These are phyloP conservation scores for Talaromyces sp. DNA, from an alignment of 2,329 filamentous ascomycete genomes.

Conservation along the genomic window DNA sequence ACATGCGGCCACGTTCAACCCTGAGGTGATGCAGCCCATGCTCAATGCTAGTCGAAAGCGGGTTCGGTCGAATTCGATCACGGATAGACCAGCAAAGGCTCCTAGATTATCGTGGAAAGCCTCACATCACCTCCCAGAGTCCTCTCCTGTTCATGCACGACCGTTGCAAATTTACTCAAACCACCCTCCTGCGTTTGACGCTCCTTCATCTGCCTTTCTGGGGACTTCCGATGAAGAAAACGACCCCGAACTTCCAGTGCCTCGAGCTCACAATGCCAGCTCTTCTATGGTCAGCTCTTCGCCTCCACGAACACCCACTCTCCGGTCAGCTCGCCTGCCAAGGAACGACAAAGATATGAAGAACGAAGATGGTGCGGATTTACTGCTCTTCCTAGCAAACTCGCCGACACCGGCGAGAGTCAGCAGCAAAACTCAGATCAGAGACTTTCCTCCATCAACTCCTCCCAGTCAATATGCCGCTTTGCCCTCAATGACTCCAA, in stretches of 20 bases:
- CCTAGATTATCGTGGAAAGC: constrained; percentile 70
- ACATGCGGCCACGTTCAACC: constrained; percentile 45
- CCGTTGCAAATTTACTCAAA: constrained; percentile 73
- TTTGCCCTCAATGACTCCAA: constrained; percentile 52
- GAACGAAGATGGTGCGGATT: constrained; percentile 76
- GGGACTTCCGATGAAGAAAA: constrained; percentile 67
- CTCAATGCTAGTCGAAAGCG: constrained; percentile 61
- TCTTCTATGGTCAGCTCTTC: constrained; percentile 67
- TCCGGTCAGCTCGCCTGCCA: constrained; percentile 53
- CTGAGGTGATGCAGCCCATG: constrained; percentile 43
- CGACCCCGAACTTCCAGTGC: constrained; percentile 70
- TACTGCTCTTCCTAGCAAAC: constrained; percentile 80
- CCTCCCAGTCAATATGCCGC: constrained; percentile 63
- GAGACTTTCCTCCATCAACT: constrained; percentile 65
- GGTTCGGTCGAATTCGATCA: constrained; percentile 62
- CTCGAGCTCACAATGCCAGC: constrained; percentile 36
- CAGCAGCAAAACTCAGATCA: constrained; percentile 44
- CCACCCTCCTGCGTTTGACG: constrained; percentile 70
- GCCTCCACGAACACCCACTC: constrained; percentile 76
- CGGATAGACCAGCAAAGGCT: constrained; percentile 56
- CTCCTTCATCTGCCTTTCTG: constrained; percentile 56
- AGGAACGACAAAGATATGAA: constrained; percentile 52
- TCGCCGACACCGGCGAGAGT: constrained; percentile 81
- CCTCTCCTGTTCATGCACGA: constrained; percentile 77
- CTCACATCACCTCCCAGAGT: constrained; percentile 72